phyloP scores from a whole-genome alignment of 148 eudicot species.

The Heliosperma pusillum region DNA sequence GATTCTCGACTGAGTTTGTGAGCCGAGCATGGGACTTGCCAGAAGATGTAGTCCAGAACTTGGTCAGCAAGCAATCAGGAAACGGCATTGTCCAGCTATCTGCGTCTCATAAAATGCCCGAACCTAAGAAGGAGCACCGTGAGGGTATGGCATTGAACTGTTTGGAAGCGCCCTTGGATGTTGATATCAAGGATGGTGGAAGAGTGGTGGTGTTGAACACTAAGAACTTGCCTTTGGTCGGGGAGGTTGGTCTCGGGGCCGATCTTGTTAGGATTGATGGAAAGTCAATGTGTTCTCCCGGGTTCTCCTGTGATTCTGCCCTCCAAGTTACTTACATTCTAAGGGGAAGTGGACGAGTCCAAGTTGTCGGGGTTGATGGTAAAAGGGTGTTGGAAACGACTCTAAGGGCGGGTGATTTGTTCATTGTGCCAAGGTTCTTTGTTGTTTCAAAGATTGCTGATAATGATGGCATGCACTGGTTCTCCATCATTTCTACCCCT shows the following conservation, averaged over 20 bases:
- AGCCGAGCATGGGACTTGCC: slow-evolving; percentile 82
- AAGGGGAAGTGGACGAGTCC: slow-evolving; percentile 81
- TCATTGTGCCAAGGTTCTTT: slow-evolving; percentile 83
- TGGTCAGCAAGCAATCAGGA: slow-evolving; percentile 49
- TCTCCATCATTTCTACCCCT: slow-evolving; percentile 85
- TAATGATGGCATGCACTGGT: slow-evolving; percentile 80
- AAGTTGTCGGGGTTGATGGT: slow-evolving; percentile 77
- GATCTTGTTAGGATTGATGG: slow-evolving; percentile 72
- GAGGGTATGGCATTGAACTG: slow-evolving; percentile 76
- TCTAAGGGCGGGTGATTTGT: slow-evolving; percentile 59
- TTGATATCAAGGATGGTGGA: slow-evolving; percentile 69
- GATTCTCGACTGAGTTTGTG: slow-evolving; percentile 84
- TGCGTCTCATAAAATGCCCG: slow-evolving; percentile 51
- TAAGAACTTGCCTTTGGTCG: slow-evolving; percentile 86
- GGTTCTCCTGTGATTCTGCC: slow-evolving; percentile 87
- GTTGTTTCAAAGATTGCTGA: slow-evolving; percentile 81
- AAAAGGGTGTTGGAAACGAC: slow-evolving; percentile 68
- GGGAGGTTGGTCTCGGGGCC: slow-evolving; percentile 80
- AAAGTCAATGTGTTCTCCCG: slow-evolving; percentile 79
- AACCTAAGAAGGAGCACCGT: slow-evolving; percentile 55
- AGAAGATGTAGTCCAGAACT: slow-evolving; percentile 48
- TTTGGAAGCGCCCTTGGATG: slow-evolving; percentile 78
- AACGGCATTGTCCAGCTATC: slow-evolving; percentile 61
- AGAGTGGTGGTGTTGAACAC: slow-evolving; percentile 77
- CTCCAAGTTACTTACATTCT: slow-evolving; percentile 76